Base-by-base conservation (phyloP, 2,329 filamentous ascomycete genomes). In the Colletotrichum liaoningense region DNA sequence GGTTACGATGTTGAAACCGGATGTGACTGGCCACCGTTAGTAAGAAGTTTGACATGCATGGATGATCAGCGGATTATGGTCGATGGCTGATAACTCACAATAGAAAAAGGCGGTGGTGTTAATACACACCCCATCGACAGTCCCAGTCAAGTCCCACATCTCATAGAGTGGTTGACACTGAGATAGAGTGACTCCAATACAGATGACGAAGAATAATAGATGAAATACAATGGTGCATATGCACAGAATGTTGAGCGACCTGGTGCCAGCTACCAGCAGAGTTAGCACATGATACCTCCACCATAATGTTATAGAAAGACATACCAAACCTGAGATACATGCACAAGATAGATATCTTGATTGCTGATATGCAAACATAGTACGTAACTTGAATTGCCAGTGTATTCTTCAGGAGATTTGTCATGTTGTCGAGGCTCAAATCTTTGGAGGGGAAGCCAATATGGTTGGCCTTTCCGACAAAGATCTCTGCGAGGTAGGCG, bases 291-390 rank as follows among this genome's bases (percentile, higher is more conserved):
- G 3, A 28, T 3, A n/a, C 30, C 14, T 12, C 9, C 9, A 22
- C 4, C 5, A n/a, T 42, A 4, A 28, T 60, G 7, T 5, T 22
- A 11, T 12, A 38, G 35, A 16, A 11, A 9, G 5, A 77, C 79
- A 46, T 80, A 84, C 83, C 81, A 57, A 88, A 85, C 33, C 86
- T 81, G 14, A 87, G 80, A 62, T 87, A 87, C 69, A 86, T 86
- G 72, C 81, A 81, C 1, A 87, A 77, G 35, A 87, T 85, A 0
- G 85, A 87, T 0, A 81, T 78, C 74, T 88, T 87, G 63, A 86
- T 81, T 22, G 79, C 78, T 16, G 79, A 79, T 9, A 87, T 72
- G 22, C 81, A 81, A 12, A 79, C 72, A 33, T 85, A 86, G 74
- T 87, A 87, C 26, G 83, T 80, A 54, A 85, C 75, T 42, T 85